Conservation (phyloP, 495 filamentous ascomycete species). For the Hapsidospora chrysogenum region DNA sequence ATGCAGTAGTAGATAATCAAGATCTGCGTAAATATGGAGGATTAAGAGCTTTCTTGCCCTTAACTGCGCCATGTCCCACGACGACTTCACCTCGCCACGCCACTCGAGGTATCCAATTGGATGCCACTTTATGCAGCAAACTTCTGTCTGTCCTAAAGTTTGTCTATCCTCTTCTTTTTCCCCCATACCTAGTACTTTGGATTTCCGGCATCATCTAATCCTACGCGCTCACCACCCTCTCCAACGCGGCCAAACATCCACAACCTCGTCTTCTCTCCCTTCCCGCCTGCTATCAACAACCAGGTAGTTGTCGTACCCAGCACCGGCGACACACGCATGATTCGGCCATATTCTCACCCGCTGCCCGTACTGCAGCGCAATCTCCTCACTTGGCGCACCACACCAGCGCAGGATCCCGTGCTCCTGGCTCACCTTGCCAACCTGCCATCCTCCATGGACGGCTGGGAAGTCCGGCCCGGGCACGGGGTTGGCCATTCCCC, state of each 20-base stretch:
- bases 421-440: constrained; percentile 47
- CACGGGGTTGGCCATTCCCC: constrained; percentile 18
- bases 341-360: constrained; percentile 67
- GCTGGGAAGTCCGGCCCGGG: constrained; percentile 21
- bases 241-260: constrained; percentile 56
- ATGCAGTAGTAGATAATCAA: too few species aligned
- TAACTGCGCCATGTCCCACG: too few species aligned
- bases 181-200: too few species aligned
- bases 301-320: constrained; percentile 56
- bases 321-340: constrained; percentile 68
- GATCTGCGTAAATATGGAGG: too few species aligned
- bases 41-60: too few species aligned
- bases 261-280: constrained; percentile 35
- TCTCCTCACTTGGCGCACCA: constrained; percentile 17
- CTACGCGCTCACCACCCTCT: constrained; percentile 42
- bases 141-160: too few species aligned
- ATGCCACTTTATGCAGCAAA: too few species aligned
- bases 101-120: too few species aligned
- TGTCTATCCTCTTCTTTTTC: too few species aligned
- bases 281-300: constrained; percentile 48
- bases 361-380: constrained; percentile 37
- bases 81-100: too few species aligned
- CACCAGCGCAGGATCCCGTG: constrained; percentile 43
- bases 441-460: constrained; percentile 37
- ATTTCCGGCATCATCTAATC: too few species aligned